phyloP scores from a whole-genome alignment of 1,284 basidiomycete genomes.

The Austroboletus novae-zelandiae region DNA sequence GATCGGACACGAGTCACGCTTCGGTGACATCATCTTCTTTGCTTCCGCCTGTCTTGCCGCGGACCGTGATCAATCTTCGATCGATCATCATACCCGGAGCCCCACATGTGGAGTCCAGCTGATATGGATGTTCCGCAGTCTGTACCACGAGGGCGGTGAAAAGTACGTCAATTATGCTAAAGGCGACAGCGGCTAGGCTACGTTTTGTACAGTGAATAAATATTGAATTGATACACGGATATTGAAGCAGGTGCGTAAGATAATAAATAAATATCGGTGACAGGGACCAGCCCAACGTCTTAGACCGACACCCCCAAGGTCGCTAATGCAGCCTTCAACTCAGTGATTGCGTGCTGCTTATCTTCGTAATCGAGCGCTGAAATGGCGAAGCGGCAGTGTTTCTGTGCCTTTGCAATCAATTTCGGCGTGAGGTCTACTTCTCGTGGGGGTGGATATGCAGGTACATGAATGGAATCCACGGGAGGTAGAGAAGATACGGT shows the following conservation, averaged over 20 bases:
- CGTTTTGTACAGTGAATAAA: too few relatives aligned
- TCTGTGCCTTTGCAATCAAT: constrained; percentile 74
- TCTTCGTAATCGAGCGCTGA: constrained; percentile 93
- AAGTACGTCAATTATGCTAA: too few relatives aligned
- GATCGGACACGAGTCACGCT: too few relatives aligned
- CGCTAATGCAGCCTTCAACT: constrained; percentile 72
- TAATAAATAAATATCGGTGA: constrained; percentile 6
- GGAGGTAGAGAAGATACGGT: constrained; percentile 8
- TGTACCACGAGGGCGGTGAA: too few relatives aligned
- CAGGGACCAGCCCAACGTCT: constrained; percentile 8
- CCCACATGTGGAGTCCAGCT: too few relatives aligned
- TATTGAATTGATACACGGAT: neutral
- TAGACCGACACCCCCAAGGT: constrained; percentile 50
- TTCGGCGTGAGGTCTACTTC: constrained; percentile 58
- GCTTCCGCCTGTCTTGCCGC: too few relatives aligned
- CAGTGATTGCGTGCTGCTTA: constrained; percentile 74
- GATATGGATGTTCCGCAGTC: too few relatives aligned
- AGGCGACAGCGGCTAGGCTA: too few relatives aligned
- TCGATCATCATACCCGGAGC: too few relatives aligned
- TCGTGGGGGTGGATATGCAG: constrained; percentile 30
- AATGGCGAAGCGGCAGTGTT: constrained; percentile 88
- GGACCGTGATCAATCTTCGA: too few relatives aligned
- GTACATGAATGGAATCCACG: constrained; percentile 4
- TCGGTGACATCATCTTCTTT: too few relatives aligned
- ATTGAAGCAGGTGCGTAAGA: neutral